Percentiles rank a stretch among this genome's conserved stretches.
Conservation (phyloP, 2,329 filamentous ascomycete genomes). For the Fusarium torulosum region DNA sequence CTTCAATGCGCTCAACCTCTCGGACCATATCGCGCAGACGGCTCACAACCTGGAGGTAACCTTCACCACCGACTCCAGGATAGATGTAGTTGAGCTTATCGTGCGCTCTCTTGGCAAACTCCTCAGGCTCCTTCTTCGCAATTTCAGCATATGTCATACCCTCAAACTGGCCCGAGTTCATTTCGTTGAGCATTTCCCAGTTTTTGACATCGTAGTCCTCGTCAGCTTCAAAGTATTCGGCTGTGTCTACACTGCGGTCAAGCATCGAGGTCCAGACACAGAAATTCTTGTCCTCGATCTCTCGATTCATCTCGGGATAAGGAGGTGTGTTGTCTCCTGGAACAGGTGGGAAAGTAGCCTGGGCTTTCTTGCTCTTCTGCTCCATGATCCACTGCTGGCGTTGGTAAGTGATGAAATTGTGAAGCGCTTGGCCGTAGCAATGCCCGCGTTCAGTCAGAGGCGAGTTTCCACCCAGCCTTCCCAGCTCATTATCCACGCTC, state of each 20-base stretch:
- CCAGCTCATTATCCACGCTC: slow-evolving; percentile 85
- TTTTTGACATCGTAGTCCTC: slow-evolving; percentile 97
- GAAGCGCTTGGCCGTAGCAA: slow-evolving; percentile 81
- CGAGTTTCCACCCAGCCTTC: slow-evolving; percentile 93
- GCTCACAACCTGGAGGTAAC: slow-evolving; percentile 97
- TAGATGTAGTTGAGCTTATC: slow-evolving; percentile 98
- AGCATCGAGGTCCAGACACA: slow-evolving; percentile 99
- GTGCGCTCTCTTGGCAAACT: slow-evolving; percentile 81
- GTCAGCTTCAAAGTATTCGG: slow-evolving; percentile 87
- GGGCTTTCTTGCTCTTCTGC: slow-evolving; percentile 81
- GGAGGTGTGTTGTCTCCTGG: slow-evolving; percentile 94
- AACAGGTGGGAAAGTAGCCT: slow-evolving; percentile 87
- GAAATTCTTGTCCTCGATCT: slow-evolving; percentile 85
- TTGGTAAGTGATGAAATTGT: slow-evolving; percentile 86
- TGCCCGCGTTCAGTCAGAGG: slow-evolving; percentile 83
- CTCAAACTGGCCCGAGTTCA: slow-evolving; percentile 93
- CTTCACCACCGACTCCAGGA: slow-evolving; percentile 93
- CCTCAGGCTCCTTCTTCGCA: slow-evolving; percentile 78
- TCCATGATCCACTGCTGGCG: slow-evolving; percentile 84
- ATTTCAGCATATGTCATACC: slow-evolving; percentile 96
- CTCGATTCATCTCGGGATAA: slow-evolving; percentile 84
- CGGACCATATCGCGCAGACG: slow-evolving; percentile 94
- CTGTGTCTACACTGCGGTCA: slow-evolving; percentile 87
- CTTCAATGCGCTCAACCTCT: slow-evolving; percentile 96
- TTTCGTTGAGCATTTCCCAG: slow-evolving; percentile 97